Base-by-base conservation (phyloP, 2,329 filamentous ascomycete species). In the Pseudogymnoascus sp. region DNA sequence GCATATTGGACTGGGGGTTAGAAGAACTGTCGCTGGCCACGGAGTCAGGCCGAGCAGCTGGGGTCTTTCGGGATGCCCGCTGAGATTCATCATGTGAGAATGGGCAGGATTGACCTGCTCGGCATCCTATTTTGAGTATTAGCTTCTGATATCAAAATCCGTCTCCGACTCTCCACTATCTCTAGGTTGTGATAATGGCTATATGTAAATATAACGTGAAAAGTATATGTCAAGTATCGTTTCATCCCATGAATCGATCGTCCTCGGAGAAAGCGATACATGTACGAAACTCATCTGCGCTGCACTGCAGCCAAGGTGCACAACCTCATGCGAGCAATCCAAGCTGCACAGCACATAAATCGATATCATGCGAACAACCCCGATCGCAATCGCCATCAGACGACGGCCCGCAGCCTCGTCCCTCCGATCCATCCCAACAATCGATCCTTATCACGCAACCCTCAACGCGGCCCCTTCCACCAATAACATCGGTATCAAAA, bases 81-180 rank as follows among this genome's bases (percentile, higher is more conserved):
- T 62, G 63, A 41, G 69, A 68, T 62, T 65, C 67, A 71, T 78
- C 76, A 69, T 84, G 82, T 66, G 77, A 69, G 70, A 78, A 84
- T 33, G 76, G 78, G 68, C 82, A 84, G 60, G 75, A 70, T 66
- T 77, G 74, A 61, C 82, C 81, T 65, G 79, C 76, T 69, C 81
- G 76, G 72, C 82, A 84, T 64, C 82, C 79, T 81, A 25, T 21
- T 16, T 31, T 61, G 59, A 37, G 45, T 43, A 63, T 72, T 64
- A 71, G 70, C 64, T 55, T 65, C 65, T 63, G 62, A 61, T 60
- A 63, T 63, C 45, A 64, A 64, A 65, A 14, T 14, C 67, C 49
- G 65, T 63, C 25, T 14, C 35, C 33, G 61, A 55, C 63, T 64
- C 59, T 63, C 63, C 59, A 63, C 38, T 60, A 41, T 55, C 59